Evolutionary conservation across 768 basidiomycete species (phyloP), one percentile per base, ranked within the genome.

Genomic region (Lepiota venenata): DNA sequence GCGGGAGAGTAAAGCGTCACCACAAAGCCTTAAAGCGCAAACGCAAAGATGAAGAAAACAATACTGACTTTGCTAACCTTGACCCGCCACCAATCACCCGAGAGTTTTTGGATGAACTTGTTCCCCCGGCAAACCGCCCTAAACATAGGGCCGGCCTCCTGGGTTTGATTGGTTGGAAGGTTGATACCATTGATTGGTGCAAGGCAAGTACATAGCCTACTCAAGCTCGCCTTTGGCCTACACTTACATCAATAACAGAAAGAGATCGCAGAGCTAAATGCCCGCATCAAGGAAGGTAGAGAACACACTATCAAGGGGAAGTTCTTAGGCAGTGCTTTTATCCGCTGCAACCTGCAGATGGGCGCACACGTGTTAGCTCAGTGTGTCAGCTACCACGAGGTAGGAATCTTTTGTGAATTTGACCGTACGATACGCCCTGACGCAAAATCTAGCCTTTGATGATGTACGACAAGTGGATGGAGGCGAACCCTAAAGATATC

Each of bases 291-390:
- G 7, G 69, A 73, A 8, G 64, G 63, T 27, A 63, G 80, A 16
- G 63, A 67, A 42, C 56, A 72, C 9, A 63, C 76, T 15, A 57
- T 64, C 7, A 66, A 76, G 53, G 74, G 73, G 1, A 79, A 77
- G 60, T 79, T 79, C 44, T 58, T 81, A 32, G 81, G 81, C 5
- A 76, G 77, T 55, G 80, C 74, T 0, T 88, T 90, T 68, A 80
- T 88, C 52, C 76, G 78, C 38, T 85, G 85, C 69, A 83, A 88
- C 63, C 73, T 84, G 46, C 87, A 88, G 65, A 80, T 88, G 61
- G 87, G 85, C 3, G 88, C 87, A 0, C 86, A 88, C 64, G 80
- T 89, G 55, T 77, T 87, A 11, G 75, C 78, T 0, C 86, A 88
- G 65, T 80, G 77, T 56, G 64, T 84, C 25, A 76, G 75, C 53